Base-by-base conservation (phyloP, 495 filamentous ascomycete species). In the Aeminium ludgeri region DNA sequence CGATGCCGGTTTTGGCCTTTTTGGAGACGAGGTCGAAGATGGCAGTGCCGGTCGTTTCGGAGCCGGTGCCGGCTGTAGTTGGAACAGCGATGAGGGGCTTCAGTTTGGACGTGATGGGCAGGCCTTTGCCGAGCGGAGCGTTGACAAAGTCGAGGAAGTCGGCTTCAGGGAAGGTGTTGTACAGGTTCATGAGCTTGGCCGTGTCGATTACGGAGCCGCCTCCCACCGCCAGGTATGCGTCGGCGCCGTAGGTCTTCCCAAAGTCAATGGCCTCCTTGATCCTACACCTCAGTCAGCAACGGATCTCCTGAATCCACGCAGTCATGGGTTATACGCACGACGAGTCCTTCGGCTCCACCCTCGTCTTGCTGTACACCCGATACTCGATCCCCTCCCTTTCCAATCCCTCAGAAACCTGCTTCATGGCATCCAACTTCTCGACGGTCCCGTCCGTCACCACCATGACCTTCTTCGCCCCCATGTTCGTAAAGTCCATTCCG, bases 71-170 rank as follows among this genome's bases (percentile, higher is more conserved):
- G 16, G 89, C 85, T 1, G 89, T 97, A 11, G 89, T 97, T 1
- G 91, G 89, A 18, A 97, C 76, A 38, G 89, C 91, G 36, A 97
- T 75, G 4, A 97, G 68, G 1, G 89, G 89, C 39, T 66, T 73
- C 1, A 96, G 69, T n/a, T 74, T 67, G 45, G 74, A 75, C 29
- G 73, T 74, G 42, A 96, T 80, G 1, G 89, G 91, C 27, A 72
- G 66, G 8, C 91, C 91, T 47, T 79, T 83, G 38, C 89, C 89
- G 1, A 97, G 65, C 0, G 89, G 89, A 1, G 87, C 87, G 55
- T 96, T 96, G 57, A 97, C 89, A 53, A 97, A 96, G 64, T 96
- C 89, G 11, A 96, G 62, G 55, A 97, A 93, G 44, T 86, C 79
- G 18, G 86, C 84, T 5, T 91, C 74, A 0, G 85, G 86, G 59